Base-by-base conservation (phyloP, 192 early-diverging fungal genomes). In the Podila epicladia region DNA sequence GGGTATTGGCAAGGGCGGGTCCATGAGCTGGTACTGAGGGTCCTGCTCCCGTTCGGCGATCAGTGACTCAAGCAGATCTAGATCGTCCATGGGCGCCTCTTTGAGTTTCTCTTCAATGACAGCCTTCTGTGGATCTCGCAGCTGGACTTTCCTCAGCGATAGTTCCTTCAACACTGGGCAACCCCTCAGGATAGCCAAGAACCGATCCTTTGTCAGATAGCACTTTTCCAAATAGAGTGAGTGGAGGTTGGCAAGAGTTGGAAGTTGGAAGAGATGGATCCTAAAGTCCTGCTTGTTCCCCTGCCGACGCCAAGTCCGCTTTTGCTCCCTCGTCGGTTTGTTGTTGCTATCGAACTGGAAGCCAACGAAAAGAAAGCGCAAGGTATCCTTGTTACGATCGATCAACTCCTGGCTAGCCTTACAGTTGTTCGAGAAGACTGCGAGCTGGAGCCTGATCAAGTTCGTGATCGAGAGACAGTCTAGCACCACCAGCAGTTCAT, bases 201-300 rank as follows among this genome's bases (percentile, higher is more conserved):
- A 58, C 15, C 71, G 55, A 17, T 57, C 26, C 41, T 50, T 22
- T 0, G 69, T 62, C 57, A 78, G 31, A 17, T 17, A 37, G 64
- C 75, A 78, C 4, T 67, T 55, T 24, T 78, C 69, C 45, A 78
- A 35, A 62, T 26, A 71, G 0, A 78, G 29, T 0, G 75, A 62
- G 0, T 67, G 69, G 6, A 78, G 37, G 22, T 32, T 48, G 3
- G n/a, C 45, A 1, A 17, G 13, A 24, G 31, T 31, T 22, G 68
- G 41, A 11, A 45, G 15, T 15, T 45, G 41, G 41, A 45, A 45
- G 41, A 45, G 41, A 45, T 45, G 41, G 12, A 45, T 15, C 41
- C 41, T 12, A 45, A 45, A 45, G 41, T 45, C 41, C 15, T 15
- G 13, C 41, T 15, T 15, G 41, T 45, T 45, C 13, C 41, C 41